Evolutionary conservation across 345 rosid species (phyloP).

Genomic region (Lepidium africanum): DNA sequence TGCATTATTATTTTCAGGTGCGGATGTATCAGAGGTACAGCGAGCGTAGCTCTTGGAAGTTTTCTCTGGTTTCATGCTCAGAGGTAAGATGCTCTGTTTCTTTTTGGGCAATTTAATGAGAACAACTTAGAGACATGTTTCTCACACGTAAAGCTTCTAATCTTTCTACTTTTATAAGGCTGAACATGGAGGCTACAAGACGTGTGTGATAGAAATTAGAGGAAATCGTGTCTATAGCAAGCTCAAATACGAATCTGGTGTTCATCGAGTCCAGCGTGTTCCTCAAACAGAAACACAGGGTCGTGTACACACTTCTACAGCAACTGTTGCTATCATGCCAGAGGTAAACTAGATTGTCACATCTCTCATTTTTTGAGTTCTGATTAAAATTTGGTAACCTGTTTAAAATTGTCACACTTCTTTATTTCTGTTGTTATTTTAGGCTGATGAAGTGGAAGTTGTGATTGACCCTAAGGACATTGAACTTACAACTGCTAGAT

Average conservation of each 20-base stretch:
- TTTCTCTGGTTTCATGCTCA: conserved; percentile 55
- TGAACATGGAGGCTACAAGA: conserved; percentile 93
- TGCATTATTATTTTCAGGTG: conserved; percentile 38
- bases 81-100: conserved; percentile 44
- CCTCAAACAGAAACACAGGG: conserved; percentile 97
- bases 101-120: not conserved
- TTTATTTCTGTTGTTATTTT: not conserved
- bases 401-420: not conserved
- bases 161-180: conserved; percentile 42
- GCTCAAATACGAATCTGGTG: conserved; percentile 91
- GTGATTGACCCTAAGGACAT: conserved; percentile 91
- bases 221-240: conserved; percentile 90
- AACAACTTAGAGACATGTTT: conserved; percentile 3
- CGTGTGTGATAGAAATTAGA: conserved; percentile 84
- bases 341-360: conserved; percentile 43
- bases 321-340: conserved; percentile 98
- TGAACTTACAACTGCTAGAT: conserved; percentile 91
- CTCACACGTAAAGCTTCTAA: not conserved
- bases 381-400: not conserved
- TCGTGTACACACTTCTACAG: conserved; percentile 95
- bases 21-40: conserved; percentile 88
- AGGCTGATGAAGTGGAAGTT: conserved; percentile 97
- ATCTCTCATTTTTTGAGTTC: not conserved
- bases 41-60: conserved; percentile 78
- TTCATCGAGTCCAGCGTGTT: conserved; percentile 91